A percentile compares a stretch with the other conserved stretches of the same genome.
Conservation (phyloP, 2,329 filamentous ascomycete genomes). For the Septoria petroselini region DNA sequence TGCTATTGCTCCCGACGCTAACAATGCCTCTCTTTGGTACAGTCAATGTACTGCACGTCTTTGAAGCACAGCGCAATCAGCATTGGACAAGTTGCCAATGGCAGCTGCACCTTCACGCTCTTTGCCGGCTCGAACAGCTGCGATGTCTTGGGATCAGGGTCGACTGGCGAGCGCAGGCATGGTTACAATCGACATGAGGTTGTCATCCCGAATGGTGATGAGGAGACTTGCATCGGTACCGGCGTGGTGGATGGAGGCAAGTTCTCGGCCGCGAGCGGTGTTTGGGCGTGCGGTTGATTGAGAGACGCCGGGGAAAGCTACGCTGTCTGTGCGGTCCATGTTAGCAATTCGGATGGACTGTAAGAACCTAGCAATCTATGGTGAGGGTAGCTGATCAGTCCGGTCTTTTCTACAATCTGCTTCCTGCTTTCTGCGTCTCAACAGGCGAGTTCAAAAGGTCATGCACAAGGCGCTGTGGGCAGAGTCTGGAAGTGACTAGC, state of each 20-base stretch:
- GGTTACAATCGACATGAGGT: conserved; percentile 12
- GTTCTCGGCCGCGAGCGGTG: conserved; percentile 25
- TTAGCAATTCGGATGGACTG: too few species aligned
- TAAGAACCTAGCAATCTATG: too few species aligned
- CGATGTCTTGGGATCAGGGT: conserved; percentile 14
- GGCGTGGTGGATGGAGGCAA: conserved; percentile 31
- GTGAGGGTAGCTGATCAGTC: too few species aligned
- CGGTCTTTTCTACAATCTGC: too few species aligned
- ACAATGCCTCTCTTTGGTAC: too few species aligned
- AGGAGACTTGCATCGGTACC: conserved; percentile 22
- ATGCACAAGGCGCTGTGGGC: not conserved
- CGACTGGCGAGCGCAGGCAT: conserved; percentile 7
- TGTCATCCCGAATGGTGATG: conserved; percentile 20
- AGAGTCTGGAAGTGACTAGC: not conserved
- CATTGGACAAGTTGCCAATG: conserved; percentile 20
- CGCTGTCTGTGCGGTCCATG: not conserved
- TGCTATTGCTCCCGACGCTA: not conserved
- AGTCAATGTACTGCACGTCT: conserved; percentile 17
- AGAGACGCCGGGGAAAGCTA: not conserved
- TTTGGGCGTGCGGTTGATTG: conserved; percentile 30
- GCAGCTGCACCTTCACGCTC: conserved; percentile 27
- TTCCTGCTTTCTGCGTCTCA: too few species aligned
- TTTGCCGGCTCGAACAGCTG: conserved; percentile 25
- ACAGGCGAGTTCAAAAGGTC: not conserved
- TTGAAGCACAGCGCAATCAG: conserved; percentile 18